A percentile compares a stretch with the other conserved stretches of the same genome.
Conservation (phyloP, 2,329 filamentous ascomycete genomes). For the Ophiostoma sp. region DNA sequence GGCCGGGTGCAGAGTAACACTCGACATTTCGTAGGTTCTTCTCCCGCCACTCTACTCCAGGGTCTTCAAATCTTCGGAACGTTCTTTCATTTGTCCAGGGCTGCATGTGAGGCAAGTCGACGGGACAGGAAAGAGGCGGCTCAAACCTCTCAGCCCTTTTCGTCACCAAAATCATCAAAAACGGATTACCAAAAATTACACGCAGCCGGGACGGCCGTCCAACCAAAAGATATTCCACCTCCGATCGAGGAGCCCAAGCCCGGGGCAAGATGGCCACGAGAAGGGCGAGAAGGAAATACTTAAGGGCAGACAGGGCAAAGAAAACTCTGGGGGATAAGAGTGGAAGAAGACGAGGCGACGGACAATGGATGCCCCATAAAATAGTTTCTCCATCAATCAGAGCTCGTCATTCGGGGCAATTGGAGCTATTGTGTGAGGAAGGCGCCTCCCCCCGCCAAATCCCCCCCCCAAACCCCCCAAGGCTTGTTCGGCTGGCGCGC, state of each 20-base stretch:
- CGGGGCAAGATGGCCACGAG: not conserved
- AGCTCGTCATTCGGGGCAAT: not conserved
- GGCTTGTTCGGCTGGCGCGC: constrained; percentile 1
- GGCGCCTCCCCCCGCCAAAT: constrained; percentile 8
- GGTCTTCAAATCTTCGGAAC: not conserved
- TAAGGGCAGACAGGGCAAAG: not conserved
- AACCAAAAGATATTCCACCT: not conserved
- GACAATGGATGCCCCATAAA: not conserved
- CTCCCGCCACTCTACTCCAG: not conserved
- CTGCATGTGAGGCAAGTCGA: not conserved
- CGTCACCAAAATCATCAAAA: not conserved
- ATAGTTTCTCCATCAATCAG: constrained; percentile 26
- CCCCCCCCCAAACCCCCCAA: not conserved
- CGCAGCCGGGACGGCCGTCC: not conserved
- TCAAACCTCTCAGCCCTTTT: not conserved
- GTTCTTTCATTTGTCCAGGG: not conserved
- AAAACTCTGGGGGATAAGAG: not conserved
- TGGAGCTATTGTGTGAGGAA: not conserved
- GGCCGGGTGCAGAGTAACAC: not conserved
- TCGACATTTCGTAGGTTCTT: not conserved
- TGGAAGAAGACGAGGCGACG: not conserved
- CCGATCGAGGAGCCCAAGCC: constrained; percentile 10
- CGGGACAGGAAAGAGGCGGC: not conserved
- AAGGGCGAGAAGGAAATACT: not conserved
- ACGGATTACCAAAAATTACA: not conserved